phyloP scores from a whole-genome alignment of 441 rosid species.

The Gossypium lobatum region DNA sequence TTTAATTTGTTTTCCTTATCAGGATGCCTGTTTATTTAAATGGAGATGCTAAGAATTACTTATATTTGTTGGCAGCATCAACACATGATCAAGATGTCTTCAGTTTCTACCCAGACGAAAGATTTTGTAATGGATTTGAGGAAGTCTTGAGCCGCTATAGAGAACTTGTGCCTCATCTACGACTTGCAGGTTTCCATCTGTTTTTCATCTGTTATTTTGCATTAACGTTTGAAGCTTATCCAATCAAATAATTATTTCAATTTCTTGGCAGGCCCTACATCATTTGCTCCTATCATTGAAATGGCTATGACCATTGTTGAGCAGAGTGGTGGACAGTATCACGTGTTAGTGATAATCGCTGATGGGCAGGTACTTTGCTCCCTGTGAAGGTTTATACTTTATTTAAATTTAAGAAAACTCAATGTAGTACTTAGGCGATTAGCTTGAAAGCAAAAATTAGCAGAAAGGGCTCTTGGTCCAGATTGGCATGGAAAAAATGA shows the following conservation, averaged over 20 bases:
- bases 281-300: constrained; percentile 71
- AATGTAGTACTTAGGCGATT: not conserved
- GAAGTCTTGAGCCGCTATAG: constrained; percentile 55
- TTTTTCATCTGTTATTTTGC: constrained; percentile 4
- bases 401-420: not conserved
- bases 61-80: constrained; percentile 40
- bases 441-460: not conserved
- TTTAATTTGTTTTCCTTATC: not conserved
- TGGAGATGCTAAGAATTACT: constrained; percentile 8
- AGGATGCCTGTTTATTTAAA: not conserved
- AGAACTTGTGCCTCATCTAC: constrained; percentile 59
- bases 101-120: constrained; percentile 47
- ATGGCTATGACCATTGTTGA: constrained; percentile 79
- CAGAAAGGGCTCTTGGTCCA: not conserved
- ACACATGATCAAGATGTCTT: constrained; percentile 78
- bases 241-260: constrained; percentile 3
- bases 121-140: constrained; percentile 69
- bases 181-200: constrained; percentile 55
- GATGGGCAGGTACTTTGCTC: constrained; percentile 63
- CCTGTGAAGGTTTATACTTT: not conserved
- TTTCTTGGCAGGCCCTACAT: constrained; percentile 58
- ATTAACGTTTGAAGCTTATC: constrained; percentile 9
- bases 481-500: not conserved
- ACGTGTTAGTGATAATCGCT: constrained; percentile 68
- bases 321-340: constrained; percentile 70